Evolutionary conservation across 805 yeast genomes (phyloP).

Genomic region (Nakazawaea populi): DNA sequence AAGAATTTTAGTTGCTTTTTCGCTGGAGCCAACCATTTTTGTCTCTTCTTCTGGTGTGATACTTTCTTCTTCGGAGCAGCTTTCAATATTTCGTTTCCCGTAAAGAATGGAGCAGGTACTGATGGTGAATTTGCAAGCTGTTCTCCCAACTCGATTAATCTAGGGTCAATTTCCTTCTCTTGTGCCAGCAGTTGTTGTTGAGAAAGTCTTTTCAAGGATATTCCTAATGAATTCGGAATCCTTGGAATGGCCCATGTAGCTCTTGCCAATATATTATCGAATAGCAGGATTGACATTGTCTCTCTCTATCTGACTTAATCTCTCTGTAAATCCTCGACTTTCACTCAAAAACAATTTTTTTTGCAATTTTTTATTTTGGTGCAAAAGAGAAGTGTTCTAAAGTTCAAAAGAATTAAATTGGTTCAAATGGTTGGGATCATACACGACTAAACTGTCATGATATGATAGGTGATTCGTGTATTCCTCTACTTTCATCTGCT

Average conservation of each 20-base stretch:
- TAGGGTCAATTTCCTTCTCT: slow-evolving; percentile 11
- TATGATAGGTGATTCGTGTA: too few relatives aligned
- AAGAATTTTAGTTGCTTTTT: slow-evolving; percentile 73
- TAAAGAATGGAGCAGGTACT: slow-evolving; percentile 33
- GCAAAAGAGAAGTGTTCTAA: too few relatives aligned
- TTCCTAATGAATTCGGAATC: slow-evolving; percentile 7
- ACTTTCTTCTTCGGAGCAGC: slow-evolving; percentile 96
- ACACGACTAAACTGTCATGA: too few relatives aligned
- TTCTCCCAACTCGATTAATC: slow-evolving; percentile 31
- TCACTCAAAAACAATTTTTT: too few relatives aligned
- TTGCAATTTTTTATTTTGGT: too few relatives aligned
- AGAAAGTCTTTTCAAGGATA: slow-evolving; percentile 13
- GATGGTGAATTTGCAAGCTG: slow-evolving; percentile 28
- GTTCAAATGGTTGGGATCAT: too few relatives aligned
- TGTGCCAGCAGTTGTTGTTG: slow-evolving; percentile 7
- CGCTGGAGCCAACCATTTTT: slow-evolving; percentile 76
- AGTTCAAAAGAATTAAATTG: too few relatives aligned
- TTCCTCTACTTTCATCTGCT: too few relatives aligned
- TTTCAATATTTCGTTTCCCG: slow-evolving; percentile 65
- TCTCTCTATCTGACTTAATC: background rate
- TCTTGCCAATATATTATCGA: background rate
- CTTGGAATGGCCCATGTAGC: background rate
- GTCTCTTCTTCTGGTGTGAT: slow-evolving; percentile 82
- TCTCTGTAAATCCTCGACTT: background rate
- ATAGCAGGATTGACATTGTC: background rate